A percentile compares a stretch with the other conserved stretches of the same genome.
phyloP scores from a whole-genome alignment of 305 asterid genomes.

The Rubia balearica region DNA sequence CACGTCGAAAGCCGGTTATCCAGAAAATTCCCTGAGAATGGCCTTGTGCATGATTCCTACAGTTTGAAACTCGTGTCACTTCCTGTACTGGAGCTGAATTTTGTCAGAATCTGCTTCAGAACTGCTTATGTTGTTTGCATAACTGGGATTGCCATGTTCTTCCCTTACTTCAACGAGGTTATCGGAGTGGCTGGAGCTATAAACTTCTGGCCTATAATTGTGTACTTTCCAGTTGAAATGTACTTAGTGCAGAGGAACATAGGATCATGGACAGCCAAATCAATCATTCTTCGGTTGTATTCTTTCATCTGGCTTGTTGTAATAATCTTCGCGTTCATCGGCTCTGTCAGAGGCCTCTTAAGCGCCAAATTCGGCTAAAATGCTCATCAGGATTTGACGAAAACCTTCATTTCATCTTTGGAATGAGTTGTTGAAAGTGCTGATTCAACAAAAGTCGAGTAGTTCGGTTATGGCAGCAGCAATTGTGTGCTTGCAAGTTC shows the following conservation, averaged over 20 bases:
- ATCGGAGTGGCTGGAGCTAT: constrained; percentile 64
- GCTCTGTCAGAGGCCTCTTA: constrained; percentile 57
- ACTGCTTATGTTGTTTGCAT: constrained; percentile 47
- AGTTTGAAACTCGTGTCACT: constrained; percentile 29
- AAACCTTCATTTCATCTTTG: background rate
- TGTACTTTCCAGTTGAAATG: constrained; percentile 82
- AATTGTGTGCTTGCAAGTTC: constrained; percentile 3
- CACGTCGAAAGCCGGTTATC: constrained; percentile 38
- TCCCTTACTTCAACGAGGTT: constrained; percentile 74
- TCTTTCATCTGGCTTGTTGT: constrained; percentile 37
- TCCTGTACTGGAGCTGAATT: constrained; percentile 33
- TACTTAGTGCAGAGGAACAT: constrained; percentile 47
- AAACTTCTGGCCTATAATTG: constrained; percentile 60
- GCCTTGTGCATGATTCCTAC: constrained; percentile 23
- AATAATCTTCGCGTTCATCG: constrained; percentile 50
- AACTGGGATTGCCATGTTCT: constrained; percentile 43
- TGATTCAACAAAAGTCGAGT: background rate
- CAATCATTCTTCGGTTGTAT: constrained; percentile 35
- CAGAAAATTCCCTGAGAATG: constrained; percentile 37
- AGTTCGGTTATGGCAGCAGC: constrained; percentile 2
- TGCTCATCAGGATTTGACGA: too few relatives aligned
- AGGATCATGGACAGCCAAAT: constrained; percentile 33
- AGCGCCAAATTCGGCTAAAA: constrained; percentile 35
- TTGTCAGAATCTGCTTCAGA: constrained; percentile 42
- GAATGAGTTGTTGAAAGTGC: background rate